Evolutionary conservation across 2,329 filamentous ascomycete genomes (phyloP).

Genomic region (Rutstroemia sp.): DNA sequence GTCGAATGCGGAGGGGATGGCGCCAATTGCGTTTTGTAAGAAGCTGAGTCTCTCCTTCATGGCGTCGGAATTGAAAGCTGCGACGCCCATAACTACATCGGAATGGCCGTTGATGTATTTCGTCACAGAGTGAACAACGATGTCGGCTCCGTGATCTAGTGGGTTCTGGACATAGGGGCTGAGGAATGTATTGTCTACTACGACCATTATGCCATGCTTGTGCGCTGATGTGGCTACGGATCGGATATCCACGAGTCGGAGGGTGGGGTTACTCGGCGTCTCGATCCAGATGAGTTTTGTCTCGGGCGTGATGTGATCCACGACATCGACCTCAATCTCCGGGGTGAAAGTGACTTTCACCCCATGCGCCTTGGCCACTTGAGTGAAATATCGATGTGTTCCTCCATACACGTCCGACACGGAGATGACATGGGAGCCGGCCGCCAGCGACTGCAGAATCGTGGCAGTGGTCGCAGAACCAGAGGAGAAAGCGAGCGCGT

Average conservation of each 20-base stretch:
- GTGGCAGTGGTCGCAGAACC: slow-evolving; percentile 90
- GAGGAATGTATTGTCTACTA: slow-evolving; percentile 99
- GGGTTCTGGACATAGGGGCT: slow-evolving; percentile 96
- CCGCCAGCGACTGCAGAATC: slow-evolving; percentile 85
- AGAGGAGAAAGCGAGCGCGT: slow-evolving; percentile 89
- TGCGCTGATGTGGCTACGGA: slow-evolving; percentile 79
- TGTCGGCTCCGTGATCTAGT: slow-evolving; percentile 88
- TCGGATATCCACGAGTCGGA: slow-evolving; percentile 87
- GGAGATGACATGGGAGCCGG: slow-evolving; percentile 89
- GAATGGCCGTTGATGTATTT: slow-evolving; percentile 99
- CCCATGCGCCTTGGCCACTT: slow-evolving; percentile 90
- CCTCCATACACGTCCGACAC: slow-evolving; percentile 97
- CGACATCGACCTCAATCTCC: slow-evolving; percentile 82
- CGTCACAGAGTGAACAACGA: slow-evolving; percentile 92
- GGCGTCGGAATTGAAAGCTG: slow-evolving; percentile 83
- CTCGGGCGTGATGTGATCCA: slow-evolving; percentile 73
- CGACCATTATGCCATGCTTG: slow-evolving; percentile 80
- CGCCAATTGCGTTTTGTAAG: slow-evolving; percentile 95
- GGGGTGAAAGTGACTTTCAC: slow-evolving; percentile 93
- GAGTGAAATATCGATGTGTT: slow-evolving; percentile 97
- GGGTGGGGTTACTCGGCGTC: slow-evolving; percentile 87
- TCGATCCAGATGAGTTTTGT: slow-evolving; percentile 98
- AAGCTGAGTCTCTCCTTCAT: slow-evolving; percentile 74
- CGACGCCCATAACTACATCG: slow-evolving; percentile 96
- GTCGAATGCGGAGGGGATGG: slow-evolving; percentile 91